Percentiles rank a stretch among this genome's conserved stretches.
These are phyloP conservation scores for Sisymbrium irio DNA, from an alignment of 345 rosid species.

Conservation along the genomic window DNA sequence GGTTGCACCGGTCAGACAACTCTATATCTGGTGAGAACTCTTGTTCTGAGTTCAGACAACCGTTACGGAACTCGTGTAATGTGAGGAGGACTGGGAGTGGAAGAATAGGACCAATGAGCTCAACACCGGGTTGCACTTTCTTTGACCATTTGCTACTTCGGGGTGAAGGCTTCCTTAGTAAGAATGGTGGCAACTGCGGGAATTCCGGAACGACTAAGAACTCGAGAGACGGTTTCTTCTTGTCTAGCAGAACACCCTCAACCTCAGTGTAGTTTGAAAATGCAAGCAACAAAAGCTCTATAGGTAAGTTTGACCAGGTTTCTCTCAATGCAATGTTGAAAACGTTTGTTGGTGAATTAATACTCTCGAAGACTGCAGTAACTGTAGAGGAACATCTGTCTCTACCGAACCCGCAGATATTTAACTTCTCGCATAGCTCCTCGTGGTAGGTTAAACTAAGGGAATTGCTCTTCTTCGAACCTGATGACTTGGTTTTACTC, in stretches of 20 bases:
- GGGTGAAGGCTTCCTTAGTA: conserved; percentile 51
- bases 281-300: conserved; percentile 53
- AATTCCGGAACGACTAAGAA: conserved; percentile 56
- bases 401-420: conserved; percentile 45
- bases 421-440: conserved; percentile 53
- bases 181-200: conserved; percentile 62
- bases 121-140: conserved; percentile 39
- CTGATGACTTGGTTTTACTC: conserved; percentile 17
- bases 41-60: conserved; percentile 40
- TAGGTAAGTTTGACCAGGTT: conserved; percentile 60
- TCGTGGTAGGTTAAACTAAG: conserved; percentile 43
- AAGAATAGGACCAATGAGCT: conserved; percentile 63
- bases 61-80: conserved; percentile 45
- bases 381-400: conserved; percentile 43
- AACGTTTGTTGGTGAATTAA: conserved; percentile 52
- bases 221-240: conserved; percentile 49
- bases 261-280: conserved; percentile 62
- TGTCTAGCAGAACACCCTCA: conserved; percentile 40
- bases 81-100: conserved; percentile 54
- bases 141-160: conserved; percentile 57
- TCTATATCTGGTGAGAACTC: conserved; percentile 45
- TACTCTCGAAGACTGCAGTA: conserved; percentile 41
- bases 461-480: conserved; percentile 18
- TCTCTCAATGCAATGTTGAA: conserved; percentile 52
- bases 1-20: conserved; percentile 38